These are phyloP conservation scores for Zygotorulaspora florentina DNA, from an alignment of 805 yeast genomes.

Conservation along the genomic window DNA sequence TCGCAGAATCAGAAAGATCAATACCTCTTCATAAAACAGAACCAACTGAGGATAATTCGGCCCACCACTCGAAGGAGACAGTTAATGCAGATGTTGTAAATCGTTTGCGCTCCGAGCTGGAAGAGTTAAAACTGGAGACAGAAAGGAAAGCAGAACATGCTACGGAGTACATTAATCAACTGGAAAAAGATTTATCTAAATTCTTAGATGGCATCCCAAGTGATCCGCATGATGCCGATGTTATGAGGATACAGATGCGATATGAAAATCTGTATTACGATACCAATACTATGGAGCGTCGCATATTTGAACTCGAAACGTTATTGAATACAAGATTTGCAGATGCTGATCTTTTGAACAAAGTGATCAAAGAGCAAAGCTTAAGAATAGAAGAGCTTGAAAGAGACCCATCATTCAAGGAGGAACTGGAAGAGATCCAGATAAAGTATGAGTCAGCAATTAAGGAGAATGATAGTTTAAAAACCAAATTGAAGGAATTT, in stretches of 20 bases:
- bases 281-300: slow-evolving; percentile 40
- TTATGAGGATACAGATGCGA: slow-evolving; percentile 15
- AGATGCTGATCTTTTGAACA: slow-evolving; percentile 50
- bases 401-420: slow-evolving; percentile 42
- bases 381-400: slow-evolving; percentile 42
- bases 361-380: slow-evolving; percentile 51
- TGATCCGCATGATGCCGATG: slow-evolving; percentile 23
- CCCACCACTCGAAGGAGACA: slow-evolving; percentile 10
- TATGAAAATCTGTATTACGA: slow-evolving; percentile 40
- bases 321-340: slow-evolving; percentile 50
- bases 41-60: neutral
- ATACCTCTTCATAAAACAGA: neutral
- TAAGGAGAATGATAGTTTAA: slow-evolving; percentile 42
- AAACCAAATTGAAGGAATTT: slow-evolving; percentile 36
- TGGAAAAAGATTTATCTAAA: slow-evolving; percentile 40
- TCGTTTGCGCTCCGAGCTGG: slow-evolving; percentile 35
- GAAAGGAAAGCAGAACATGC: slow-evolving; percentile 54
- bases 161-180: slow-evolving; percentile 45
- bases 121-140: slow-evolving; percentile 40
- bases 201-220: slow-evolving; percentile 29
- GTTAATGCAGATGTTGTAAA: slow-evolving; percentile 30
- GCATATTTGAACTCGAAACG: slow-evolving; percentile 46
- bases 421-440: slow-evolving; percentile 47
- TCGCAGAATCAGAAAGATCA: neutral
- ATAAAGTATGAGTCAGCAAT: slow-evolving; percentile 42